These are phyloP conservation scores for Trapa bicornis DNA, from an alignment of 345 rosid genomes.

Conservation along the genomic window DNA sequence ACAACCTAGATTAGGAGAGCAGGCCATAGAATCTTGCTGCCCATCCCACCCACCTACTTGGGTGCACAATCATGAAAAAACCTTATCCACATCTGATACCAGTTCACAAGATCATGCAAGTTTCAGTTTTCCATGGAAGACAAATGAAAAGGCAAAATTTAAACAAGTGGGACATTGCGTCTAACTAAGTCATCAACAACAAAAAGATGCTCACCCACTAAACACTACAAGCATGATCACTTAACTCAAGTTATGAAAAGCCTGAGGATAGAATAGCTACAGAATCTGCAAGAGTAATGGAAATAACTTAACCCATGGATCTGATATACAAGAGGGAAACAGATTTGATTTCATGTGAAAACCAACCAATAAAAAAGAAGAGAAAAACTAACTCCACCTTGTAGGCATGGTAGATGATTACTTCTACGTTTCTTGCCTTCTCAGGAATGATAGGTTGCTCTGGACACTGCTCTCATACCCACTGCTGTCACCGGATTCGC, in stretches of 20 bases:
- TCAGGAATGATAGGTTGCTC: constrained; percentile 26
- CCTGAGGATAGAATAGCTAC: not conserved
- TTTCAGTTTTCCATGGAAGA: not conserved
- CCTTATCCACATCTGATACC: not conserved
- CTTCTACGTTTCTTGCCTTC: constrained; percentile 31
- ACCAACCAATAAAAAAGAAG: constrained; percentile 5
- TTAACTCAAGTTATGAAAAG: not conserved
- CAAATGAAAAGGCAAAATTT: not conserved
- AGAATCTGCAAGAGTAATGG: constrained; percentile 1
- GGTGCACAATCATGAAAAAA: not conserved
- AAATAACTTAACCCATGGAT: not conserved
- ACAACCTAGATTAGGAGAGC: not conserved
- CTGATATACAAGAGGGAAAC: not conserved
- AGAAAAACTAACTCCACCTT: constrained; percentile 16
- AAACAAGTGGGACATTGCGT: not conserved
- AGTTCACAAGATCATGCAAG: not conserved
- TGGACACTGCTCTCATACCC: constrained; percentile 51
- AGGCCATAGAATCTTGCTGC: constrained; percentile 11
- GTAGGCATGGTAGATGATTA: constrained; percentile 18
- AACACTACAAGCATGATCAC: not conserved
- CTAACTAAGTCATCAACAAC: constrained; percentile 1
- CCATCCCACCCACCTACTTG: constrained; percentile 2
- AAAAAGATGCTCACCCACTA: not conserved
- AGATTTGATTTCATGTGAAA: not conserved
- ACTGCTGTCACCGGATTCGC: constrained; percentile 71